Conservation (phyloP, 1,284 basidiomycete genomes). For the Sanghuangporus baumii region DNA sequence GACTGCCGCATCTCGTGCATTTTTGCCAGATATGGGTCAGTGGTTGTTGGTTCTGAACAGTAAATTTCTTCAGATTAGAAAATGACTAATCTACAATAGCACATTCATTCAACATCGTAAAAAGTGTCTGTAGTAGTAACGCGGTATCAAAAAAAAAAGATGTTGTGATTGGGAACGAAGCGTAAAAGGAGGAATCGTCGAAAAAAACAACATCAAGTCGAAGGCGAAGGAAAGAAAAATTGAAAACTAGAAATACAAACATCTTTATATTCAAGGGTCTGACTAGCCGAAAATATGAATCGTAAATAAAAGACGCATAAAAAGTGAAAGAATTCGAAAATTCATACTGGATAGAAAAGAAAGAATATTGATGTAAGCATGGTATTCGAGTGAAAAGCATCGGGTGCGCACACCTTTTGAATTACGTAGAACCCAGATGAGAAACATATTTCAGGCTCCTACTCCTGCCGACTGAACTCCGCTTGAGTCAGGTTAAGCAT, state of each 20-base stretch:
- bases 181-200: too few relatives aligned
- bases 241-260: background rate
- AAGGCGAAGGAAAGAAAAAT: background rate
- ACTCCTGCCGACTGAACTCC: slow-evolving; percentile 71
- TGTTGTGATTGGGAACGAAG: background rate
- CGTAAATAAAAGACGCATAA: background rate
- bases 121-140: background rate
- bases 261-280: background rate
- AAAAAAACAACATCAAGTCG: background rate
- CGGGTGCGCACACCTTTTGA: background rate
- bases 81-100: too few relatives aligned
- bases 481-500: slow-evolving; percentile 74
- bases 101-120: too few relatives aligned
- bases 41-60: too few relatives aligned
- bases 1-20: too few relatives aligned
- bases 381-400: background rate
- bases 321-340: background rate
- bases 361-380: background rate
- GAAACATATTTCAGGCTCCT: slow-evolving; percentile 21
- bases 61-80: too few relatives aligned
- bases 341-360: background rate
- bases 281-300: background rate
- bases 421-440: background rate
- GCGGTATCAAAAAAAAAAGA: background rate
- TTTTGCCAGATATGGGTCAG: too few relatives aligned